Base-by-base conservation (phyloP, 257 asterid genomes). In the Gentiana dahurica region DNA sequence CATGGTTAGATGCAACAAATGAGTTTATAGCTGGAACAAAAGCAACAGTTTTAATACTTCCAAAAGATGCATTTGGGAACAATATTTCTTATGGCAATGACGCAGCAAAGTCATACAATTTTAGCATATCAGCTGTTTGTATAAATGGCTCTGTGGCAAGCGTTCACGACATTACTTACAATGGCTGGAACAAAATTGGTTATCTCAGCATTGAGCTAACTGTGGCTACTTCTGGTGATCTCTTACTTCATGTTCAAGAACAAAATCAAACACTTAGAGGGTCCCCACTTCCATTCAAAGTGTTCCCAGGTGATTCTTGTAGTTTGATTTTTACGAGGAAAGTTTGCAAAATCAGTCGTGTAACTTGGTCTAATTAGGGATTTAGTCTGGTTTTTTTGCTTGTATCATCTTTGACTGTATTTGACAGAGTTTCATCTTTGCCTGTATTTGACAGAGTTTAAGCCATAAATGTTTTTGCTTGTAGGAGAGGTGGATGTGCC, bases 61-160 rank as follows among this genome's bases (percentile, higher is more conserved):
- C 86, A 3, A 83, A 72, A 77, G 98, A 91, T 69, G 96, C 94
- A 54, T 91, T 85, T 71, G 98, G 96, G 48, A 91, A 87, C 68
- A 87, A 81, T 49, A 68, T 87, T 34, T 81, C 95, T 60, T 73
- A 69, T 39, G 57, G 68, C 49, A 71, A 62, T 53, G 79, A 75
- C 65, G 82, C 67, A 51, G 45, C 73, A n/a, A 61, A 54, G n/a
- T 54, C 44, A 54, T 61, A 70, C 49, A 71, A 81, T 56, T 81
- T 79, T 12, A 68, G 81, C 2, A 50, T 83, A 60, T 70, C 57
- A 41, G 79, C 79, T 44, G 69, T 64, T 37, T 62, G 68, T 59
- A 44, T 55, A 36, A 61, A 73, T 51, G 94, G 82, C 46, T 57
- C 71, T 2, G 64, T 63, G 8, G 87, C 83, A 38, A 72, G 24